Conservation (phyloP, 495 filamentous ascomycete species). For the Hypomontagnella monticulosa region DNA sequence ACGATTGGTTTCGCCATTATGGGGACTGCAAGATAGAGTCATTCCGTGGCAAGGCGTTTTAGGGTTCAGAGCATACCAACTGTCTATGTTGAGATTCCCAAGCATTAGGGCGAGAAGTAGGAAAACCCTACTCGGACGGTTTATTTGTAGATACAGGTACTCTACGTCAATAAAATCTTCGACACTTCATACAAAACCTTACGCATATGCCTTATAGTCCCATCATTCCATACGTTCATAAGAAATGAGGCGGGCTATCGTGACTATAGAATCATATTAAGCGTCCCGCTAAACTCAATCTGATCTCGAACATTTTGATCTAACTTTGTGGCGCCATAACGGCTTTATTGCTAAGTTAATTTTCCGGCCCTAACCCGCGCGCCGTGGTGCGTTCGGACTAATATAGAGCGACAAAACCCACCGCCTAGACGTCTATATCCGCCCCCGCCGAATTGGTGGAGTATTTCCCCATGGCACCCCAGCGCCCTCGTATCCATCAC, state of each 20-base stretch:
- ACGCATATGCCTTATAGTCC: background rate
- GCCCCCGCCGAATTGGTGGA: conserved; percentile 29
- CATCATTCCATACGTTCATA: background rate
- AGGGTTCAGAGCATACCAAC: conserved; percentile 14
- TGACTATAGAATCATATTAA: too few species aligned
- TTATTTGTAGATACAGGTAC: conserved; percentile 23
- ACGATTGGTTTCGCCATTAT: background rate
- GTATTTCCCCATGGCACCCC: conserved; percentile 20
- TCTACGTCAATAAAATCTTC: conserved; percentile 4
- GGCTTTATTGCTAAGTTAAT: conserved; percentile 11
- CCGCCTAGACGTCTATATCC: background rate
- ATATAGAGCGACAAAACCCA: conserved; percentile 27
- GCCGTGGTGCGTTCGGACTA: conserved; percentile 24
- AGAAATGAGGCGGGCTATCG: too few species aligned
- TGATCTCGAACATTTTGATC: background rate
- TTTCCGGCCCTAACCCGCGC: conserved; percentile 14
- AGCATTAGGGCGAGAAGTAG: conserved; percentile 12
- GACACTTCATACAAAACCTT: background rate
- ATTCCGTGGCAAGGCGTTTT: conserved; percentile 28
- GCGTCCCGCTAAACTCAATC: background rate
- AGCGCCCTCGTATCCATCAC: conserved; percentile 26
- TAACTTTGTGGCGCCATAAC: background rate
- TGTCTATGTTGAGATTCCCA: conserved; percentile 1
- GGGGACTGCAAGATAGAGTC: conserved; percentile 8
- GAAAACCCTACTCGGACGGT: conserved; percentile 5